phyloP scores from a whole-genome alignment of 345 rosid species.

The Gossypioides kirkii region DNA sequence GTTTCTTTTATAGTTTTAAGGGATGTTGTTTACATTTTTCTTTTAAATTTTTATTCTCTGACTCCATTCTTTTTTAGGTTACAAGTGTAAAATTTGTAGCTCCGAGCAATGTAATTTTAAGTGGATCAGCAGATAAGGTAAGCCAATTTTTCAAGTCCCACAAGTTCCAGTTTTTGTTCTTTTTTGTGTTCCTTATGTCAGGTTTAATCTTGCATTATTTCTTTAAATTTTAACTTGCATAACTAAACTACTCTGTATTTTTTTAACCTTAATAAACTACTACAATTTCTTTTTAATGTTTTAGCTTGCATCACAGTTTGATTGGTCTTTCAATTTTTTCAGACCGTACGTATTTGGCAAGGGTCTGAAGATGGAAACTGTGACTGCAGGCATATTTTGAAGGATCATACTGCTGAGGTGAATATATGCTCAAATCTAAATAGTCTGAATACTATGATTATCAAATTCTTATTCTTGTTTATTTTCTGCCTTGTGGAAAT shows the following conservation, averaged over 20 bases:
- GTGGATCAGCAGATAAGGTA: conserved; percentile 93
- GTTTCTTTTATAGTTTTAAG: conserved; percentile 1
- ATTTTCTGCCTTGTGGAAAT: neutral
- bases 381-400: conserved; percentile 68
- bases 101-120: conserved; percentile 51
- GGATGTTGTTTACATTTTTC: neutral
- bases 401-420: conserved; percentile 90
- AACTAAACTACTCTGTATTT: neutral
- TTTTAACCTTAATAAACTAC: conserved; percentile 1
- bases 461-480: neutral
- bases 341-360: conserved; percentile 94
- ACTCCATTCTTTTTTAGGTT: conserved; percentile 45
- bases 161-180: neutral
- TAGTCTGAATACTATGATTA: conserved; percentile 4
- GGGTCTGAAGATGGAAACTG: conserved; percentile 74
- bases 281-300: neutral
- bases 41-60: neutral
- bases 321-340: conserved; percentile 20
- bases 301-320: neutral
- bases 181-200: neutral
- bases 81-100: conserved; percentile 83
- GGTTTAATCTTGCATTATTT: neutral
- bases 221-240: neutral
- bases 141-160: conserved; percentile 5
- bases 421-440: conserved; percentile 5